Evolutionary conservation across 164 flowering plant species (phyloP).

Genomic region (Magnolia kwangsiensis): DNA sequence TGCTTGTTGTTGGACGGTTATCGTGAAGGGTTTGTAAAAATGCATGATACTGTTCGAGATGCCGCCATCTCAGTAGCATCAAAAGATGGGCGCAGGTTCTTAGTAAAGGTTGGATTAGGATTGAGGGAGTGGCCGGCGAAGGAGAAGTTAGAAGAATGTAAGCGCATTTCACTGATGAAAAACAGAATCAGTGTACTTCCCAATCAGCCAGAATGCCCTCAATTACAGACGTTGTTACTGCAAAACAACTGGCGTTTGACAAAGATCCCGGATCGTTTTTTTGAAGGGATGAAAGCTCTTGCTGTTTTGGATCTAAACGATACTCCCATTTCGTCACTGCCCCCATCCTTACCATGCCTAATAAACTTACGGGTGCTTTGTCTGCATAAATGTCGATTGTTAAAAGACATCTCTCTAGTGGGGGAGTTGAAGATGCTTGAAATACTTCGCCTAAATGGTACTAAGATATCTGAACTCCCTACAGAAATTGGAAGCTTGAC

Average conservation of each 20-base stretch:
- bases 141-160: neutral
- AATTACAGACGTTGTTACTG: slow-evolving; percentile 10
- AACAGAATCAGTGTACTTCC: slow-evolving; percentile 7
- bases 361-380: slow-evolving; percentile 8
- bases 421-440: neutral
- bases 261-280: slow-evolving; percentile 2
- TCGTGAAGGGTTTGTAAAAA: neutral
- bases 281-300: slow-evolving; percentile 10
- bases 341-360: slow-evolving; percentile 3
- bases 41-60: slow-evolving; percentile 19
- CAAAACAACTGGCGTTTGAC: neutral
- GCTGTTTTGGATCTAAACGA: slow-evolving; percentile 7
- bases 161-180: slow-evolving; percentile 7
- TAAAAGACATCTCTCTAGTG: neutral
- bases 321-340: slow-evolving; percentile 1
- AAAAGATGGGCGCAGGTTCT: neutral
- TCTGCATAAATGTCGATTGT: neutral
- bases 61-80: slow-evolving; percentile 10
- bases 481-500: neutral
- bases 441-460: neutral
- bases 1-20: slow-evolving; percentile 13
- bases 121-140: slow-evolving; percentile 11
- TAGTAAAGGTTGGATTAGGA: slow-evolving; percentile 4
- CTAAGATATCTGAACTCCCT: neutral
- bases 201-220: slow-evolving; percentile 1